Evolutionary conservation across 2,329 filamentous ascomycete species (phyloP), one percentile per base, ranked within the genome.

Genomic region (Allantophomopsis cytisporea): DNA sequence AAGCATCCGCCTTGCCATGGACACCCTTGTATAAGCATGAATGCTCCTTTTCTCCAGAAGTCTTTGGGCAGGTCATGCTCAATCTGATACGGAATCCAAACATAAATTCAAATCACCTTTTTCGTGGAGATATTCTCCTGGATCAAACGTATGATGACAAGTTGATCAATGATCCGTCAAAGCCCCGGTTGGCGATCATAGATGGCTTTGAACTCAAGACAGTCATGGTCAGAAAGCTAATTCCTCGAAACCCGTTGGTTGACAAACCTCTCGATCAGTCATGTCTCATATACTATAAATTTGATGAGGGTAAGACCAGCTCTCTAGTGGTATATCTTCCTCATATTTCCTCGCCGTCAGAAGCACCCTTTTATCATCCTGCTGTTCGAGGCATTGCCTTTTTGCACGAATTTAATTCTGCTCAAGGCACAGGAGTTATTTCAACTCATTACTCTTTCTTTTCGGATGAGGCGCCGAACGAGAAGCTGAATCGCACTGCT

Each of bases 351-450:
- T 62, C 63, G 1, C 62, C 69, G 10, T 65, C 71, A 12, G 71
- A 80, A 2, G 69, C 91, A 44, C 89, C 89, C 1, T 94, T 83
- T 60, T 96, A 95, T 59, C 88, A 95, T 54, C 89, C 89, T 16
- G 68, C 71, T 39, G 79, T 94, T 16, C 70, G 68, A 38, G 76
- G 74, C 11, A 67, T 94, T 17, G 85, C 79, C 5, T 88, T 91
- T 48, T 62, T 87, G 7, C 84, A 93, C 57, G 72, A 73, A 30
- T 83, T 73, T 69, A 54, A 67, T 38, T 43, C 60, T 4, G 44
- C 52, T n/a, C 50, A 56, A 12, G 53, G 54, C 16, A 54, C 55
- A 28, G 75, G 74, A 17, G 60, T 53, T 10, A 57, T 81, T 21
- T 79, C 76, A 8, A 61, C 80, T 16, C 74, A 79, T 47, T 80